These are phyloP conservation scores for Cutaneotrichosporon mucoides DNA, from an alignment of 1,284 basidiomycete species.

Conservation along the genomic window DNA sequence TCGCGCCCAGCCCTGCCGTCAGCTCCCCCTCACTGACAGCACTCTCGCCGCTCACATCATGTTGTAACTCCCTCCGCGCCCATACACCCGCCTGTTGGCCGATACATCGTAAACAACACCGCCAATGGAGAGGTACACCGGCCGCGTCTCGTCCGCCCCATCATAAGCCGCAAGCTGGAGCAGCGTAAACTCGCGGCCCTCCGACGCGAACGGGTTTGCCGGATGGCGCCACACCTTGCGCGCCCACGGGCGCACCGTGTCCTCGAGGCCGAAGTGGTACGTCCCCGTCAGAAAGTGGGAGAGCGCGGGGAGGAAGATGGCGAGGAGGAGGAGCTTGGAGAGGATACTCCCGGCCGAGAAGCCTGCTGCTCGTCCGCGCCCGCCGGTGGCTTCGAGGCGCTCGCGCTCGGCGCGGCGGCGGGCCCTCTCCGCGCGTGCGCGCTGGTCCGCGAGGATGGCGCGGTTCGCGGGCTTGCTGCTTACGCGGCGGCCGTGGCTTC, in stretches of 20 bases:
- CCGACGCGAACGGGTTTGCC: conserved; percentile 15
- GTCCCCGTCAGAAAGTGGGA: conserved; percentile 37
- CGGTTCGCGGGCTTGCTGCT: conserved; percentile 63
- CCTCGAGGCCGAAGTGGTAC: conserved; percentile 31
- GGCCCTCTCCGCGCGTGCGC: conserved; percentile 29
- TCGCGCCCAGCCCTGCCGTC: conserved; percentile 67
- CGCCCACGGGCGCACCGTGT: conserved; percentile 6
- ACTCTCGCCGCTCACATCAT: conserved; percentile 38
- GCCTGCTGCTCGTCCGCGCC: background rate
- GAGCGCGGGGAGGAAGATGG: conserved; percentile 40
- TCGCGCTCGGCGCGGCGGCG: background rate
- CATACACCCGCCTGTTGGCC: conserved; percentile 48
- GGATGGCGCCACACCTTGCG: background rate
- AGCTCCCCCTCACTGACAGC: background rate
- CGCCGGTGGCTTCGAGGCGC: no score
- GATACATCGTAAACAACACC: conserved; percentile 59
- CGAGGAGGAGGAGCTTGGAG: conserved; percentile 22
- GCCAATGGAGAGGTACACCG: conserved; percentile 84
- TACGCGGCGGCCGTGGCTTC: conserved; percentile 56
- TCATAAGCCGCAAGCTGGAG: conserved; percentile 65
- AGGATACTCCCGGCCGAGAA: background rate
- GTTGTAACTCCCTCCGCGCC: conserved; percentile 49
- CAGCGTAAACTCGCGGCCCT: conserved; percentile 18
- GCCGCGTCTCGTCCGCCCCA: conserved; percentile 62
- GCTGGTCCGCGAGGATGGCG: conserved; percentile 35